Conservation (phyloP, 1,284 basidiomycete species). For the Apiotrichum montevideense region DNA sequence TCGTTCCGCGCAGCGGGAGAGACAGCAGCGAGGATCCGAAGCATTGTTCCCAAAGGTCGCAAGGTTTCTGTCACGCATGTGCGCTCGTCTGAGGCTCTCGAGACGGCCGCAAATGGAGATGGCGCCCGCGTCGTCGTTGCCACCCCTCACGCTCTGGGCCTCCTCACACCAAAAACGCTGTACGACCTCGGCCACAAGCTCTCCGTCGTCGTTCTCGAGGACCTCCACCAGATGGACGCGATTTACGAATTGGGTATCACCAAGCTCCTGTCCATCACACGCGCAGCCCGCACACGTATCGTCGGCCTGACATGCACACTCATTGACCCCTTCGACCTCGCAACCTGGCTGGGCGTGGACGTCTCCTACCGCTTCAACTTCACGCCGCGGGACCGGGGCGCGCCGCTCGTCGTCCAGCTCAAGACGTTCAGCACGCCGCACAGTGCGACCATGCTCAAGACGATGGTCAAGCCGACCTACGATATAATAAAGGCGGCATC, state of each 20-base stretch:
- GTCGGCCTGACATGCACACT: slow-evolving; percentile 75
- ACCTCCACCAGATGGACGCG: slow-evolving; percentile 75
- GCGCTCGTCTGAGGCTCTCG: slow-evolving; percentile 26
- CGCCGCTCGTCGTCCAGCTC: slow-evolving; percentile 63
- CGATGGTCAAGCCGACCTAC: slow-evolving; percentile 88
- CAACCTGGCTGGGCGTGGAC: slow-evolving; percentile 70
- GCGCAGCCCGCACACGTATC: slow-evolving; percentile 60
- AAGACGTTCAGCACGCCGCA: slow-evolving; percentile 82
- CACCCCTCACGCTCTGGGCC: slow-evolving; percentile 36
- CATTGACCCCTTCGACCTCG: slow-evolving; percentile 71
- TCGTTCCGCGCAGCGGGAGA: slow-evolving; percentile 40
- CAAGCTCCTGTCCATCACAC: slow-evolving; percentile 57
- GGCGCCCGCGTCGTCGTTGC: slow-evolving; percentile 40
- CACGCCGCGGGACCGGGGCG: slow-evolving; percentile 73
- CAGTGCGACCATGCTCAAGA: slow-evolving; percentile 79
- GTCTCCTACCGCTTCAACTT: slow-evolving; percentile 67
- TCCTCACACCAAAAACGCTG: slow-evolving; percentile 20
- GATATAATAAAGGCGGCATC: slow-evolving; percentile 51
- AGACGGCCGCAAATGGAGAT: slow-evolving; percentile 9
- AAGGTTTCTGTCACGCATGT: slow-evolving; percentile 27
- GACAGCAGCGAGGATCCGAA: slow-evolving; percentile 35
- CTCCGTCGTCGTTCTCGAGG: slow-evolving; percentile 71
- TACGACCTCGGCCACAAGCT: slow-evolving; percentile 48
- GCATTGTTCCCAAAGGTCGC: slow-evolving; percentile 25
- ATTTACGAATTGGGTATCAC: slow-evolving; percentile 78